Conservation (phyloP, 176 grass and related monocot species). For the Chloris gayana region DNA sequence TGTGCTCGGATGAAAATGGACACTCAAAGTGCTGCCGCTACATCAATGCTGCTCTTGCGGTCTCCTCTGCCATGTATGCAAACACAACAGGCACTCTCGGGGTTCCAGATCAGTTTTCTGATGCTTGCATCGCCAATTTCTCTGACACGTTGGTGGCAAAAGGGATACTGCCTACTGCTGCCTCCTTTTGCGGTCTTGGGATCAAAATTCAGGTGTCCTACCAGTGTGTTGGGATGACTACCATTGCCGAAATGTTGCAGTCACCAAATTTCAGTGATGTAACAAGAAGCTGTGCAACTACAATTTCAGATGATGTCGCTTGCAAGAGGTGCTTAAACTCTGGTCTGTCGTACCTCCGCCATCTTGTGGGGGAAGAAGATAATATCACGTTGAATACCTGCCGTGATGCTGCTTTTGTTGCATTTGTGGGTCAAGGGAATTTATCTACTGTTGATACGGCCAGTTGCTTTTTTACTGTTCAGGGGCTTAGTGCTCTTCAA, state of each 20-base stretch:
- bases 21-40: slow-evolving; percentile 88
- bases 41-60: slow-evolving; percentile 76
- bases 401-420: slow-evolving; percentile 92
- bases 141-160: slow-evolving; percentile 66
- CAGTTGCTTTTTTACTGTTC: slow-evolving; percentile 84
- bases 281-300: slow-evolving; percentile 58
- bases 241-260: slow-evolving; percentile 66
- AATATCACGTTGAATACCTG: slow-evolving; percentile 87
- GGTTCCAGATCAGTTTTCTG: slow-evolving; percentile 62
- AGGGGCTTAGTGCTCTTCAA: slow-evolving; percentile 72
- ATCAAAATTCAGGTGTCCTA: slow-evolving; percentile 82
- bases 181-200: slow-evolving; percentile 78
- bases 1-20: slow-evolving; percentile 72
- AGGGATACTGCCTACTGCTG: slow-evolving; percentile 57
- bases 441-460: slow-evolving; percentile 66
- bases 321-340: slow-evolving; percentile 95
- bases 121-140: slow-evolving; percentile 63
- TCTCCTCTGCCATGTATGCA: slow-evolving; percentile 81
- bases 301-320: slow-evolving; percentile 53
- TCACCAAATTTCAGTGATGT: slow-evolving; percentile 89
- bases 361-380: slow-evolving; percentile 80
- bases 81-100: slow-evolving; percentile 72
- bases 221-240: slow-evolving; percentile 81
- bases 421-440: slow-evolving; percentile 71
- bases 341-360: slow-evolving; percentile 88